Conservation (phyloP, 1,284 basidiomycete genomes). For the Megacollybia platyphylla region DNA sequence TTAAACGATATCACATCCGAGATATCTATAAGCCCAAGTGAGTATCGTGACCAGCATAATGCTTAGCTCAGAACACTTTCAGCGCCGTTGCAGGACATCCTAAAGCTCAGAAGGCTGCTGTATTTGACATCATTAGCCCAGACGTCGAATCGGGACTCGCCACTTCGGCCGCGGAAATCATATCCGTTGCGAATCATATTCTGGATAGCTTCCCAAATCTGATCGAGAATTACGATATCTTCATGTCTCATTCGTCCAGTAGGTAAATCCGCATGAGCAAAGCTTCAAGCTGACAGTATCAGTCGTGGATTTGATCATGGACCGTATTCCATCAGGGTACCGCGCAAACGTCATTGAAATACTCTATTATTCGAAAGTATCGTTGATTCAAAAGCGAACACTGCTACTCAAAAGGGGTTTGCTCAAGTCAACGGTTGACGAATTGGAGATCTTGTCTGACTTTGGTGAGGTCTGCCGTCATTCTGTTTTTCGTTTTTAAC, state of each 20-base stretch:
- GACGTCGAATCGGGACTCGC: slow-evolving; percentile 47
- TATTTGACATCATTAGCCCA: slow-evolving; percentile 70
- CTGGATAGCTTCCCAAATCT: slow-evolving; percentile 62
- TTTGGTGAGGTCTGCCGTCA: slow-evolving; percentile 27
- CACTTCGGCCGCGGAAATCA: slow-evolving; percentile 58
- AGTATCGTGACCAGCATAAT: slow-evolving; percentile 8
- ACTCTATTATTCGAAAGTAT: slow-evolving; percentile 49
- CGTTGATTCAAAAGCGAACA: slow-evolving; percentile 54
- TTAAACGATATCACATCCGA: slow-evolving; percentile 84
- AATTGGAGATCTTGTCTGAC: slow-evolving; percentile 57
- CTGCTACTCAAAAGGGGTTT: slow-evolving; percentile 56
- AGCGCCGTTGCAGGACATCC: slow-evolving; percentile 63
- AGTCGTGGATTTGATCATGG: slow-evolving; percentile 52
- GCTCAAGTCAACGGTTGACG: slow-evolving; percentile 47
- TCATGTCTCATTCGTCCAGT: slow-evolving; percentile 66
- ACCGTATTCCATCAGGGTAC: slow-evolving; percentile 41
- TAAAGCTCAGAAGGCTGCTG: slow-evolving; percentile 53
- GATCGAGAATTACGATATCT: slow-evolving; percentile 51
- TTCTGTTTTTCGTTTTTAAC: neutral
- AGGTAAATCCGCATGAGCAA: slow-evolving; percentile 12
- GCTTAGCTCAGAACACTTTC: slow-evolving; percentile 3
- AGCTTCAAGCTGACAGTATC: neutral
- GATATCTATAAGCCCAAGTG: slow-evolving; percentile 60
- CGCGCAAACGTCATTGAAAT: slow-evolving; percentile 45
- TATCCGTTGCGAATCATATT: slow-evolving; percentile 52